A percentile compares a stretch with the other conserved stretches of the same genome.
phyloP scores from a whole-genome alignment of 2,329 filamentous ascomycete genomes.

The Fusarium nodosum region DNA sequence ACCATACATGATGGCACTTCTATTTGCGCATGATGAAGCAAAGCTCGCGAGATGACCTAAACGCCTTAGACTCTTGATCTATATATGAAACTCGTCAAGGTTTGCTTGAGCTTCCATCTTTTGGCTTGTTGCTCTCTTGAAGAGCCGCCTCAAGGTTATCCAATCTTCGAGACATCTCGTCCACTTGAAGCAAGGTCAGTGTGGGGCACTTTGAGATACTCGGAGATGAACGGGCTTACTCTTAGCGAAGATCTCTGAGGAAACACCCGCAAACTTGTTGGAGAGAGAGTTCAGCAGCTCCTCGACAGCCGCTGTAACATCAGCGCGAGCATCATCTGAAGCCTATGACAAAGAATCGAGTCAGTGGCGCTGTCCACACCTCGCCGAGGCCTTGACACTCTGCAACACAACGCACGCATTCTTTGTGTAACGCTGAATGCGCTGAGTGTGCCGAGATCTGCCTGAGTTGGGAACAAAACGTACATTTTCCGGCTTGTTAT shows the following conservation, averaged over 20 bases:
- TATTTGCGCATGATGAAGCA: slow-evolving; percentile 29
- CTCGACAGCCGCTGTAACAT: slow-evolving; percentile 84
- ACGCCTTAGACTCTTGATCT: slow-evolving; percentile 25
- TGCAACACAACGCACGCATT: slow-evolving; percentile 4
- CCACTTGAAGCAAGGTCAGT: slow-evolving; percentile 72
- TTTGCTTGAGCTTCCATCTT: slow-evolving; percentile 57
- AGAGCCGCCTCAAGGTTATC: slow-evolving; percentile 86
- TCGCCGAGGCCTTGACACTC: slow-evolving; percentile 8
- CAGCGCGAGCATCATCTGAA: slow-evolving; percentile 66
- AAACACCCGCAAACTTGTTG: slow-evolving; percentile 86
- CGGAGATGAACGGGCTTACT: slow-evolving; percentile 69
- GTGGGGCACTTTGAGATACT: not conserved
- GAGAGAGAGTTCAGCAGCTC: slow-evolving; percentile 87
- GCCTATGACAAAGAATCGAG: slow-evolving; percentile 48
- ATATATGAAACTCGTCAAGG: slow-evolving; percentile 33
- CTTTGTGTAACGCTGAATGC: slow-evolving; percentile 18
- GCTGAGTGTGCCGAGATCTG: not conserved
- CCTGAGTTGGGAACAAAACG: slow-evolving; percentile 37
- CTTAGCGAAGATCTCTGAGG: slow-evolving; percentile 88
- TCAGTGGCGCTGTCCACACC: slow-evolving; percentile 35
- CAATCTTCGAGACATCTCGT: slow-evolving; percentile 89
- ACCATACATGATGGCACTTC: slow-evolving; percentile 20
- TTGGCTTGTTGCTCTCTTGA: slow-evolving; percentile 65
- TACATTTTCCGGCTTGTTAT: slow-evolving; percentile 54
- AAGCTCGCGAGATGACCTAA: slow-evolving; percentile 34